These are phyloP conservation scores for Artemisia argyi DNA, from an alignment of 129 eudicot species.

Conservation along the genomic window DNA sequence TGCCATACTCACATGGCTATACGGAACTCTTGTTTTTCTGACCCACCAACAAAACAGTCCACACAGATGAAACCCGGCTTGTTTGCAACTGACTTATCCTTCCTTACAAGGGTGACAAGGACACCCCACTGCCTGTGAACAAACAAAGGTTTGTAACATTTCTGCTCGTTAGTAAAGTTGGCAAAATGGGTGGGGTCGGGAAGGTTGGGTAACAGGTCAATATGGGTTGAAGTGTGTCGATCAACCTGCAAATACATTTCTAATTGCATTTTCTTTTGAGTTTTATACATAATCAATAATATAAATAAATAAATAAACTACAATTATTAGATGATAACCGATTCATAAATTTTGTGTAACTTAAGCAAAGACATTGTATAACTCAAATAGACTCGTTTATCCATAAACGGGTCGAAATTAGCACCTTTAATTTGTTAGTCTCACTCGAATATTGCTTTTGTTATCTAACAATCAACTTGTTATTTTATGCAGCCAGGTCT, in stretches of 20 bases:
- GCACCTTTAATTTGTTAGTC: background rate
- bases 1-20: conserved; percentile 84
- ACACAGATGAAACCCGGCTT: background rate
- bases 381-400: background rate
- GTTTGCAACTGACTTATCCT: background rate
- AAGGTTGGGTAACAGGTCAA: background rate
- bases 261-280: background rate
- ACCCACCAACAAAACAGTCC: conserved; percentile 15
- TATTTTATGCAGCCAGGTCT: background rate
- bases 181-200: background rate
- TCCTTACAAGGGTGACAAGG: background rate
- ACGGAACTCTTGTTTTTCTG: conserved; percentile 89
- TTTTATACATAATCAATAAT: background rate
- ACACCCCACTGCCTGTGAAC: background rate
- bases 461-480: background rate
- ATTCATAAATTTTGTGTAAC: background rate
- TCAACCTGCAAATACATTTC: background rate
- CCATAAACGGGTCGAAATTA: background rate
- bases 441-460: background rate
- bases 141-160: conserved; percentile 1
- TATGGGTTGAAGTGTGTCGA: background rate
- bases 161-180: background rate
- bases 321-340: too few species aligned
- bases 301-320: too few species aligned
- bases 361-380: background rate